Percentiles rank a stretch among this genome's conserved stretches.
phyloP scores from a whole-genome alignment of 78 protist species.

The Goniomonas avonlea region DNA sequence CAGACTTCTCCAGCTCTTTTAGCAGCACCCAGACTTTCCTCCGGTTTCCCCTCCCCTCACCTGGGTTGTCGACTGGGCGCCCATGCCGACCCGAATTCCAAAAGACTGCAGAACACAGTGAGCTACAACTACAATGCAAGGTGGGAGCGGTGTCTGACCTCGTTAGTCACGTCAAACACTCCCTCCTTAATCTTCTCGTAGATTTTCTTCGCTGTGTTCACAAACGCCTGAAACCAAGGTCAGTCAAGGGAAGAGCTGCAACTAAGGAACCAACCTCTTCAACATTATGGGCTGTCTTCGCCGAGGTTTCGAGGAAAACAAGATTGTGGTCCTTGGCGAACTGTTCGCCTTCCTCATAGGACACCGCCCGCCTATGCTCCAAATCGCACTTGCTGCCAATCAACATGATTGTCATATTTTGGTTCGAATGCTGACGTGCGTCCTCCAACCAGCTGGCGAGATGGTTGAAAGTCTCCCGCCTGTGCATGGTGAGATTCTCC shows the following conservation, averaged over 20 bases:
- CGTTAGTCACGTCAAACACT: constrained; percentile 27
- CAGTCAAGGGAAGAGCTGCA: background rate
- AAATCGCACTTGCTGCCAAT: constrained; percentile 95
- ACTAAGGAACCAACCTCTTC: constrained; percentile 62
- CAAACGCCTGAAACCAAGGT: constrained; percentile 8
- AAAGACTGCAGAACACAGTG: background rate
- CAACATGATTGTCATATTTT: constrained; percentile 86
- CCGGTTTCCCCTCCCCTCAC: no score
- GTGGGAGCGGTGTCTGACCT: background rate
- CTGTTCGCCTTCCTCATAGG: constrained; percentile 62
- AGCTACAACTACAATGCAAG: background rate
- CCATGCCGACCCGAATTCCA: constrained; percentile 28
- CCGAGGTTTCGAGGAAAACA: constrained; percentile 91
- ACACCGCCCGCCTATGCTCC: constrained; percentile 70
- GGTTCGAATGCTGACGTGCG: constrained; percentile 69
- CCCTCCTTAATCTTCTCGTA: constrained; percentile 34
- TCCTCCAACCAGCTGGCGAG: constrained; percentile 70
- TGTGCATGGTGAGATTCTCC: background rate
- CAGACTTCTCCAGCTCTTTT: no score
- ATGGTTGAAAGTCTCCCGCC: constrained; percentile 91
- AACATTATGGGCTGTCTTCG: constrained; percentile 92
- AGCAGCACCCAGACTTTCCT: no score
- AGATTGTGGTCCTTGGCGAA: constrained; percentile 88
- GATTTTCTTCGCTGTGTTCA: constrained; percentile 25
- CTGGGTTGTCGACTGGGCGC: no score